Conservation (phyloP, 2,329 filamentous ascomycete genomes). For the Hysterium pulicare region DNA sequence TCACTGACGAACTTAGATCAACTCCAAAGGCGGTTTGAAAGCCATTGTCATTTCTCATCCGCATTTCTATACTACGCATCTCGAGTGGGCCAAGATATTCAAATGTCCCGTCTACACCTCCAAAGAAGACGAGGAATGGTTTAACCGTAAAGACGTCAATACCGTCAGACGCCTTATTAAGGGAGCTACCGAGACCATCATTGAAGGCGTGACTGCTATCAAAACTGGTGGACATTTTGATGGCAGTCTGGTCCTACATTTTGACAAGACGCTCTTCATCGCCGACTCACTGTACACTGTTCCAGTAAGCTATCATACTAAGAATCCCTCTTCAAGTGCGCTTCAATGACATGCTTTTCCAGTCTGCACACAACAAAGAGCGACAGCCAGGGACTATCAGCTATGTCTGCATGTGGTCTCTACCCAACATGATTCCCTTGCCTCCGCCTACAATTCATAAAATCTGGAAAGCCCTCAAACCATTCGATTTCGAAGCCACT, state of each 20-base stretch:
- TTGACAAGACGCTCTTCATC: constrained; percentile 57
- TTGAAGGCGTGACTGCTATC: constrained; percentile 56
- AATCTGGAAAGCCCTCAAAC: constrained; percentile 68
- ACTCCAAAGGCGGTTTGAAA: constrained; percentile 60
- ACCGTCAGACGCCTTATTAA: constrained; percentile 47
- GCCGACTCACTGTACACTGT: constrained; percentile 75
- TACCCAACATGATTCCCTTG: constrained; percentile 71
- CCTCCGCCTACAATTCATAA: constrained; percentile 58
- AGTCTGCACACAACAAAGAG: constrained; percentile 37
- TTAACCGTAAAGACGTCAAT: constrained; percentile 46
- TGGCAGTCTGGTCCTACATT: constrained; percentile 66
- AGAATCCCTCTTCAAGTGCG: constrained; percentile 6
- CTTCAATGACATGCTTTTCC: constrained; percentile 7
- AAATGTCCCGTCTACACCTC: constrained; percentile 67
- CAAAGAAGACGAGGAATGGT: constrained; percentile 64
- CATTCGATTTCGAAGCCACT: constrained; percentile 61
- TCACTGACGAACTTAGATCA: too few relatives aligned
- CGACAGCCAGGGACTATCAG: constrained; percentile 45
- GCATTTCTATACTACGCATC: constrained; percentile 76
- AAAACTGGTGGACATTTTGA: constrained; percentile 79
- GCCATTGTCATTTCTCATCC: constrained; percentile 76
- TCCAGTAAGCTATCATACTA: constrained; percentile 43
- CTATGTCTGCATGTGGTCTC: constrained; percentile 74
- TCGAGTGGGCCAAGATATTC: constrained; percentile 70
- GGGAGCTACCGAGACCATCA: constrained; percentile 32